phyloP scores from a whole-genome alignment of 2,329 filamentous ascomycete species.

The Xylaria sp. region DNA sequence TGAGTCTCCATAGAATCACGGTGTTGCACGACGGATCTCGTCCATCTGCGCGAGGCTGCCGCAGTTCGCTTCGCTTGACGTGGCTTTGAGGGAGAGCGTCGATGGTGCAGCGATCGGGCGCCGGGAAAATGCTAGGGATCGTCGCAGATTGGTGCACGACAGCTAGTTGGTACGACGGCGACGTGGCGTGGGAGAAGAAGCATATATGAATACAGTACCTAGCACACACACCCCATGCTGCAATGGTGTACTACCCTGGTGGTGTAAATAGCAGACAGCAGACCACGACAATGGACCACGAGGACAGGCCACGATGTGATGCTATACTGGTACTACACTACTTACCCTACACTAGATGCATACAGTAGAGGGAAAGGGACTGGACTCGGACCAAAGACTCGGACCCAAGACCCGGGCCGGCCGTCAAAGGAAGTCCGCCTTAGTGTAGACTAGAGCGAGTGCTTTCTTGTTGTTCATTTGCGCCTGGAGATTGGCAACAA shows the following conservation, averaged over 20 bases:
- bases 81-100: conserved; percentile 25
- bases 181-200: conserved; percentile 26
- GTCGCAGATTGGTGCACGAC: conserved; percentile 4
- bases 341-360: background rate
- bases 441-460: conserved; percentile 16
- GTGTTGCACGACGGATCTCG: conserved; percentile 46
- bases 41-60: conserved; percentile 47
- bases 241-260: background rate
- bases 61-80: conserved; percentile 27
- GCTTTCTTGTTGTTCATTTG: conserved; percentile 40
- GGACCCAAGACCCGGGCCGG: conserved; percentile 30
- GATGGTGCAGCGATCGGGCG: conserved; percentile 22
- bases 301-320: conserved; percentile 3
- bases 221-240: background rate
- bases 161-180: conserved; percentile 1
- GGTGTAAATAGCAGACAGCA: background rate
- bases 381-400: conserved; percentile 31
- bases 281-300: conserved; percentile 18
- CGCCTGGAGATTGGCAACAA: conserved; percentile 37
- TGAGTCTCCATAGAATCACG: conserved; percentile 51
- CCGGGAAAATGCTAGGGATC: background rate
- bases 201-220: conserved; percentile 8
- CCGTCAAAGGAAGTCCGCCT: conserved; percentile 26
- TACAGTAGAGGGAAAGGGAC: conserved; percentile 4
- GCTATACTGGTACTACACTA: background rate